Conservation (phyloP, 306 rosid species). For the Quercus engelmannii region DNA sequence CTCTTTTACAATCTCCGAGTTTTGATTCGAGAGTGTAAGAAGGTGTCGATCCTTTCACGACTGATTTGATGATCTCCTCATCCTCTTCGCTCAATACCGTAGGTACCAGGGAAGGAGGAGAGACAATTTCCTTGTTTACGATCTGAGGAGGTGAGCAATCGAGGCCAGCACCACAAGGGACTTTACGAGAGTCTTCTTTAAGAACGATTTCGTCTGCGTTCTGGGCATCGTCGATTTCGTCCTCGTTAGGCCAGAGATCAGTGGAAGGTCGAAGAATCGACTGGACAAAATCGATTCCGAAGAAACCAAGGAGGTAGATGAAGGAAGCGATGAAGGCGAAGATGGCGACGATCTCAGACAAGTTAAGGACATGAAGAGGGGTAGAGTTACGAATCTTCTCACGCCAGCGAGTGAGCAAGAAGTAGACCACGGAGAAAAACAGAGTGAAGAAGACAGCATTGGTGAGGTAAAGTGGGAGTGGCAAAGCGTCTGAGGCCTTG, state of each 20-base stretch:
- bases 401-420: conserved; percentile 77
- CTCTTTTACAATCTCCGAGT: conserved; percentile 61
- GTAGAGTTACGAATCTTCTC: conserved; percentile 82
- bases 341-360: conserved; percentile 62
- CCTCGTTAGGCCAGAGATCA: conserved; percentile 52
- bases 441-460: conserved; percentile 61
- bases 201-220: conserved; percentile 19
- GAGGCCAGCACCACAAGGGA: conserved; percentile 39
- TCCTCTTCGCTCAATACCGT: conserved; percentile 33
- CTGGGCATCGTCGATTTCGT: conserved; percentile 31
- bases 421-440: conserved; percentile 81
- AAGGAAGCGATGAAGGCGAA: conserved; percentile 64
- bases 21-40: conserved; percentile 68
- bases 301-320: conserved; percentile 74
- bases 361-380: conserved; percentile 67
- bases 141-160: conserved; percentile 33
- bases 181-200: conserved; percentile 40
- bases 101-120: no score
- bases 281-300: conserved; percentile 74
- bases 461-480: conserved; percentile 51
- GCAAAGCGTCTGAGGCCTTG: conserved; percentile 32
- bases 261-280: conserved; percentile 51
- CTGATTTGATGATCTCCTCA: conserved; percentile 53
- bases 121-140: no score
- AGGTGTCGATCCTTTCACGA: conserved; percentile 52